phyloP scores from a whole-genome alignment of 164 flowering plant genomes.

The Vitis amurensis region DNA sequence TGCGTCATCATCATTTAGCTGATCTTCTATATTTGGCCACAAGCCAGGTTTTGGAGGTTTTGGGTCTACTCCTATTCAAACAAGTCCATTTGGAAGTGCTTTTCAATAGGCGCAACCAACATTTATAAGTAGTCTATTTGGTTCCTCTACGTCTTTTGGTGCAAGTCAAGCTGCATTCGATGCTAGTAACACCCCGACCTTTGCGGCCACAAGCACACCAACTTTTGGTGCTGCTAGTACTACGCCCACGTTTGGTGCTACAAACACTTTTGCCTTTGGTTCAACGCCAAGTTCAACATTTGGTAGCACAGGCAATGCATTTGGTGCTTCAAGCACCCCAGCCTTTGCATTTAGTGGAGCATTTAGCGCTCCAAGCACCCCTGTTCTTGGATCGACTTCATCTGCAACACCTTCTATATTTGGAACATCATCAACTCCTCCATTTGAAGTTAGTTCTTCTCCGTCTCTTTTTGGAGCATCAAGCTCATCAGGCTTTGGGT shows the following conservation, averaged over 20 bases:
- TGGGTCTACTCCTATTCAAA: slow-evolving; percentile 70
- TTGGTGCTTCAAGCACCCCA: slow-evolving; percentile 55
- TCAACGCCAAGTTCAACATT: slow-evolving; percentile 33
- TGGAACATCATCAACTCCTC: slow-evolving; percentile 42
- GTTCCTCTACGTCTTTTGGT: slow-evolving; percentile 72
- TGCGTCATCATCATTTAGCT: slow-evolving; percentile 61
- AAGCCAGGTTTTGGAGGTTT: slow-evolving; percentile 87
- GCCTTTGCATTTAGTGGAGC: slow-evolving; percentile 51
- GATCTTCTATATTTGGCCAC: slow-evolving; percentile 67
- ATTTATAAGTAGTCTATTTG: slow-evolving; percentile 72
- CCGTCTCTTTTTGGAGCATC: slow-evolving; percentile 57
- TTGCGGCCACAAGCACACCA: slow-evolving; percentile 53
- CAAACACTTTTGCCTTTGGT: slow-evolving; percentile 53
- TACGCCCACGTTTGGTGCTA: slow-evolving; percentile 29
- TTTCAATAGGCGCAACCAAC: slow-evolving; percentile 82
- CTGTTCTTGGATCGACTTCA: slow-evolving; percentile 14
- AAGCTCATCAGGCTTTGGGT: slow-evolving; percentile 30
- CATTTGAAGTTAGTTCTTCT: slow-evolving; percentile 55
- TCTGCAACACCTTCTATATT: slow-evolving; percentile 54
- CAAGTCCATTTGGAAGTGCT: slow-evolving; percentile 89
- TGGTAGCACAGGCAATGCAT: slow-evolving; percentile 47
- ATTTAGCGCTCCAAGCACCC: slow-evolving; percentile 51
- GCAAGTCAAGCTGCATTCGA: slow-evolving; percentile 70
- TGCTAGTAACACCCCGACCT: slow-evolving; percentile 49
- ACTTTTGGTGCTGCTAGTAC: slow-evolving; percentile 55